Base-by-base conservation (phyloP, 164 flowering plant species). In the Annona squamosa region DNA sequence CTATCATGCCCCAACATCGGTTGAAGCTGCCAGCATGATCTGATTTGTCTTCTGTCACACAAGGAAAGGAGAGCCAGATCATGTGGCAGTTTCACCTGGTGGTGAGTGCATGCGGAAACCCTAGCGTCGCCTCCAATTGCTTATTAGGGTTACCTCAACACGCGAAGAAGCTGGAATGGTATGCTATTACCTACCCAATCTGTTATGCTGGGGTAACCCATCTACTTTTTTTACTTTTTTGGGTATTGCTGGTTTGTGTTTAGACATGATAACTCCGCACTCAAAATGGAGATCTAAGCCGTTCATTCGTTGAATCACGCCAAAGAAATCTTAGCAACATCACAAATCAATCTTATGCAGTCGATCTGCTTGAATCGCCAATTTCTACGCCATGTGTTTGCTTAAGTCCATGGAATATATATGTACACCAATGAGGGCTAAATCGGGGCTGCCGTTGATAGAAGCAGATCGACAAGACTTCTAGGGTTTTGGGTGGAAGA, bases 21-120 rank as follows among this genome's bases (percentile, higher is more conserved):
- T 81, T 90, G 90, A 90, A 90, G 94, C 94, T 90, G 94, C 94
- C 91, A 90, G 94, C 94, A 84, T 90, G 94, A 88, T 90, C 94
- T 90, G 78, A 87, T 82, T 82, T 59, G 69, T 45, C 48, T 79
- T 78, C 71, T 44, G 5, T 65, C n/a, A 74, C 79, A 80, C 79
- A 7, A 71, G 7, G n/a, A 59, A 59, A 47, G 63, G 72, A 70
- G 59, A 85, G 82, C 83, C 82, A 88, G 92, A 87, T 88, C 92
- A 88, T 88, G 85, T 72, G 88, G 89, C 83, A 84, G 92, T 80
- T 88, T 88, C 92, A 88, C 86, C 92, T 65, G 87, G 76, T 85
- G 79, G 63, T 82, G 83, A 83, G 63, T 59, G 83, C 87, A 82
- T 78, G 75, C 56, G 42, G 71, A 78, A 78, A 48, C 48, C 68